Percentiles rank a stretch among this genome's conserved stretches.
phyloP scores from a whole-genome alignment of 2,329 filamentous ascomycete species.

The Fusarium scirpi region DNA sequence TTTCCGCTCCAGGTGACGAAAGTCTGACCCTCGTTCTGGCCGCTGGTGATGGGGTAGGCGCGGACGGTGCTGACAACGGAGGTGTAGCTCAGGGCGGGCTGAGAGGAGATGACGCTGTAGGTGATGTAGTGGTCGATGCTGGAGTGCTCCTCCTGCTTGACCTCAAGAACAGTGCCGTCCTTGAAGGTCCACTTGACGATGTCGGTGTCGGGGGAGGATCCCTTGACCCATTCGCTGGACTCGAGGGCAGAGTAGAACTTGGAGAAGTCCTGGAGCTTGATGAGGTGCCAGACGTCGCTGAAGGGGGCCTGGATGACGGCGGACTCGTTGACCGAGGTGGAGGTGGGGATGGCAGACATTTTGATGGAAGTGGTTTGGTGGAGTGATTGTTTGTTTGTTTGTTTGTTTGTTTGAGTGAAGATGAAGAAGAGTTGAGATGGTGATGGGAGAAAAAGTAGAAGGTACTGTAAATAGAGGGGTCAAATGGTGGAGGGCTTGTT shows the following conservation, averaged over 20 bases:
- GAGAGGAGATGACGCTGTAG: conserved; percentile 76
- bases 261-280: conserved; percentile 78
- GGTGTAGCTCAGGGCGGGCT: conserved; percentile 74
- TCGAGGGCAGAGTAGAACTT: conserved; percentile 74
- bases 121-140: conserved; percentile 81
- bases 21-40: conserved; percentile 71
- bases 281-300: conserved; percentile 76
- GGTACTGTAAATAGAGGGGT: conserved; percentile 34
- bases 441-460: conserved; percentile 14
- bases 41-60: conserved; percentile 74
- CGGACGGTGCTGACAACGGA: conserved; percentile 75
- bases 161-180: conserved; percentile 74
- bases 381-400: background rate
- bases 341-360: conserved; percentile 67
- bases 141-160: conserved; percentile 83
- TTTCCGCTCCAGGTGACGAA: conserved; percentile 77
- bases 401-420: background rate
- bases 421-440: background rate
- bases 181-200: conserved; percentile 78
- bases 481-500: background rate
- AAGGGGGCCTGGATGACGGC: conserved; percentile 76
- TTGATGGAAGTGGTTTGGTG: background rate
- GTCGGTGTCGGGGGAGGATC: conserved; percentile 72
- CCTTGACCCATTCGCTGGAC: conserved; percentile 71
- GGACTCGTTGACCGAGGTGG: conserved; percentile 74